phyloP scores from a whole-genome alignment of 1,284 basidiomycete genomes.

The Entoloma clypeatum region DNA sequence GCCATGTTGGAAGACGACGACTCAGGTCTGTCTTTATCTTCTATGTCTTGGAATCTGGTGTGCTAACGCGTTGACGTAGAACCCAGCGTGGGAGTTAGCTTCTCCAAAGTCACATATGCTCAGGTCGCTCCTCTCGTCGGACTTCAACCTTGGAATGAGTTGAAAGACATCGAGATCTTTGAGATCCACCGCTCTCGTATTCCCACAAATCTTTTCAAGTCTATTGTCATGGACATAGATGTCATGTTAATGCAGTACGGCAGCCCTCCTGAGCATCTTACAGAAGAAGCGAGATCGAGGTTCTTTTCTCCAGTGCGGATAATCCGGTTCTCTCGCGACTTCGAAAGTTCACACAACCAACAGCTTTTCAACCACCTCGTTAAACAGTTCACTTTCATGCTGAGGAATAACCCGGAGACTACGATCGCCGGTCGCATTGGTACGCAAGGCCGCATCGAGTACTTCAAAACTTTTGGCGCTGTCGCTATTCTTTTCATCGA shows the following conservation, averaged over 20 bases:
- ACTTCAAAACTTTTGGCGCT: slow-evolving; percentile 19
- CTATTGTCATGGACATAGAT: slow-evolving; percentile 20
- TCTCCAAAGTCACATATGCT: slow-evolving; percentile 5
- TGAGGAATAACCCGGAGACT: slow-evolving; percentile 21
- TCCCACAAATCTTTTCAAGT: slow-evolving; percentile 18
- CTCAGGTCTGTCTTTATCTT: slow-evolving; percentile 2
- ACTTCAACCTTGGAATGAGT: slow-evolving; percentile 10
- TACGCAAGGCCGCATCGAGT: slow-evolving; percentile 13
- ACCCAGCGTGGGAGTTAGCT: neutral
- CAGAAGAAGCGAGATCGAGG: slow-evolving; percentile 17
- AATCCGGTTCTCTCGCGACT: slow-evolving; percentile 11
- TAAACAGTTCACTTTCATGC: slow-evolving; percentile 16
- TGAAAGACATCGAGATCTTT: slow-evolving; percentile 15
- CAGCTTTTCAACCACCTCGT: slow-evolving; percentile 20
- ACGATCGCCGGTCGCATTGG: slow-evolving; percentile 10
- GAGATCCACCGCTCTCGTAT: slow-evolving; percentile 21
- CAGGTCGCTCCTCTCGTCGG: slow-evolving; percentile 12
- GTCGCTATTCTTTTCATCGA: slow-evolving; percentile 18
- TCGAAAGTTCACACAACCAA: slow-evolving; percentile 11
- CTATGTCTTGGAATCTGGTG: neutral
- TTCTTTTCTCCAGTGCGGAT: slow-evolving; percentile 19
- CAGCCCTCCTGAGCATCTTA: slow-evolving; percentile 15
- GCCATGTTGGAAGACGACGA: neutral
- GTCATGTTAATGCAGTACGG: slow-evolving; percentile 20
- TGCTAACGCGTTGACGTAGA: slow-evolving; percentile 1